Evolutionary conservation across 1,139 yeast genomes (phyloP), one percentile per base, ranked within the genome.

Genomic region (Debaryomycetaceae sp.): DNA sequence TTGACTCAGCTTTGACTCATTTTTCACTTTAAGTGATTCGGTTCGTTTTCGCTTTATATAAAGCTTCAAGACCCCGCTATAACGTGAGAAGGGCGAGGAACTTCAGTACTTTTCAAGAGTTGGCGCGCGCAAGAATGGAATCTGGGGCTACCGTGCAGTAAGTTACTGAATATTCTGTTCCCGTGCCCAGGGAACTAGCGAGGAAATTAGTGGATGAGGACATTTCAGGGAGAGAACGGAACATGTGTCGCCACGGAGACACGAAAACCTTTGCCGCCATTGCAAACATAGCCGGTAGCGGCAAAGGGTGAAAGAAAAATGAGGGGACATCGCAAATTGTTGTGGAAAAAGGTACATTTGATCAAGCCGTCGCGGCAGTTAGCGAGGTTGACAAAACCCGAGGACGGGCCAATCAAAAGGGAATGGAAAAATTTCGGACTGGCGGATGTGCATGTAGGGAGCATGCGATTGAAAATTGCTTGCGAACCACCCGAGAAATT

Each of bases 361-460:
- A n/a, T n/a, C n/a, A n/a, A n/a, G n/a, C n/a, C n/a, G n/a, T 11
- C 26, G 26, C 26, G 26, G 11, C 26, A 22, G 26, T 22, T 22
- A 22, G 26, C 11, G 26, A 22, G 11, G 11, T n/a, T n/a, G 31
- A 13, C n/a, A 17, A 24, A 35, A 14, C 28, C 33, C 33, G 37
- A 35, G 37, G 32, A 35, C 8, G 15, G 17, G 29, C 37, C 37
- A 28, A 26, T 18, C 15, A 19, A 13, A 15, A 34, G 9, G 32
- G 18, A 8, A 29, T 13, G 15, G 31, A n/a, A n/a, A n/a, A n/a
- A n/a, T n/a, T n/a, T 15, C 31, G 31, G 31, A 30, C 31, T n/a
- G 7, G n/a, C 31, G 31, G 31, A 30, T 30, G 31, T 13, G n/a
- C 31, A 15, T 30, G 31, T 9, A 30, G 26, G 11, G 26, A 22